Percentiles rank a stretch among this genome's conserved stretches.
These are phyloP conservation scores for Xerophyta viscosa DNA, from an alignment of 106 monocot species.

Conservation along the genomic window DNA sequence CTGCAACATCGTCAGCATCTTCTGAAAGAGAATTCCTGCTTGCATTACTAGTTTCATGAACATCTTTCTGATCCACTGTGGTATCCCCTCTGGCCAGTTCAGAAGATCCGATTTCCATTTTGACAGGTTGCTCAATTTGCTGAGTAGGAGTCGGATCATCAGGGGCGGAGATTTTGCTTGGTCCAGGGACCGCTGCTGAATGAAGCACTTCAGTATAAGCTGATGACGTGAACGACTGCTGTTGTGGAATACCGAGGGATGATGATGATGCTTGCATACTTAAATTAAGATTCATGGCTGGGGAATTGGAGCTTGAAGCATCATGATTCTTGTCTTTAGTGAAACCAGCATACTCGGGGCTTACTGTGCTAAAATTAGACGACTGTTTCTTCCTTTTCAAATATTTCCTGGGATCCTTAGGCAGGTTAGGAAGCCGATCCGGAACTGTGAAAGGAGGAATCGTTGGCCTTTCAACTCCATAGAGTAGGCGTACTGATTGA, in stretches of 20 bases:
- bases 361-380: constrained; percentile 5
- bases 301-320: constrained; percentile 16
- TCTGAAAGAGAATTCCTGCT: constrained; percentile 12
- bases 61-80: constrained; percentile 15
- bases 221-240: neutral
- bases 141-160: constrained; percentile 7
- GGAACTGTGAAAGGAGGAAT: constrained; percentile 73
- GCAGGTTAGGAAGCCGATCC: constrained; percentile 38
- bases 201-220: constrained; percentile 14
- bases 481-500: constrained; percentile 62
- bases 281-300: constrained; percentile 49
- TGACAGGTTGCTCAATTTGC: constrained; percentile 12
- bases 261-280: constrained; percentile 22
- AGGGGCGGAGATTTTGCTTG: constrained; percentile 5
- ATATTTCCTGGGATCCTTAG: constrained; percentile 66
- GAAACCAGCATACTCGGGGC: constrained; percentile 3
- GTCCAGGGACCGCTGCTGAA: constrained; percentile 11
- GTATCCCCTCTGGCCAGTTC: constrained; percentile 7
- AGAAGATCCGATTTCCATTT: constrained; percentile 6
- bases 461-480: constrained; percentile 47
- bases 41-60: constrained; percentile 11
- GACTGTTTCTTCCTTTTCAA: constrained; percentile 53
- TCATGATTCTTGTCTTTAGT: constrained; percentile 4
- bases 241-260: constrained; percentile 7
- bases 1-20: constrained; percentile 9